These are phyloP conservation scores for Cynara cardunculus DNA, from an alignment of 129 eudicot genomes.

Conservation along the genomic window DNA sequence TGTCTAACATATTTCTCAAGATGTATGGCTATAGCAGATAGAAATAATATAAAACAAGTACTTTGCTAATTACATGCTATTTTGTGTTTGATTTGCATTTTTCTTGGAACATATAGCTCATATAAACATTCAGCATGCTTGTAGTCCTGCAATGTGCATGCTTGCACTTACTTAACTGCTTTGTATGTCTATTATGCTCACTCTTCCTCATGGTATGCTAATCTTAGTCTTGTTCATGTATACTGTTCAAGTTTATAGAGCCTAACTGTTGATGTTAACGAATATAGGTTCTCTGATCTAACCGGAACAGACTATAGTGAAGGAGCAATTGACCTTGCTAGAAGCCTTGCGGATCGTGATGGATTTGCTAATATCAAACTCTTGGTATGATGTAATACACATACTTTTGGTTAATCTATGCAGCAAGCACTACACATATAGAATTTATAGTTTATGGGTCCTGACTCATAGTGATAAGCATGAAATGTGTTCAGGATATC, in stretches of 20 bases:
- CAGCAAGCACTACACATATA: not conserved
- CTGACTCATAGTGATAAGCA: not conserved
- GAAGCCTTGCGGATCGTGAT: slow-evolving; percentile 82
- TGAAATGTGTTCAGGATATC: not conserved
- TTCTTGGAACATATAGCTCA: not conserved
- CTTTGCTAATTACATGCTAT: not conserved
- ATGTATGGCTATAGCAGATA: not conserved
- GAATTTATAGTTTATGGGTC: slow-evolving; percentile 8
- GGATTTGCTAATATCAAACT: slow-evolving; percentile 68
- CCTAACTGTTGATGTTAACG: slow-evolving; percentile 15
- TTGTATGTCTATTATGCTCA: not conserved
- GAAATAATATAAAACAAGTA: not conserved
- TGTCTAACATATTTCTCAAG: not conserved
- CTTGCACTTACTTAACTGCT: not conserved
- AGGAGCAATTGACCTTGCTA: slow-evolving; percentile 95
- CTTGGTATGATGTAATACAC: slow-evolving; percentile 48
- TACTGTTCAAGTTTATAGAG: slow-evolving; percentile 3
- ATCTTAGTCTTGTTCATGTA: slow-evolving; percentile 3
- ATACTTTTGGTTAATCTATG: not conserved
- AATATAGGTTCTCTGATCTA: slow-evolving; percentile 82
- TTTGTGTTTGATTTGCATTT: slow-evolving; percentile 8
- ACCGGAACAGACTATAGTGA: slow-evolving; percentile 95
- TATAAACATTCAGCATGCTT: not conserved
- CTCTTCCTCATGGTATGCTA: slow-evolving; percentile 1
- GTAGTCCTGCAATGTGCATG: slow-evolving; percentile 1